phyloP scores from a whole-genome alignment of 495 filamentous ascomycete genomes.

The Penicillium paxilli region DNA sequence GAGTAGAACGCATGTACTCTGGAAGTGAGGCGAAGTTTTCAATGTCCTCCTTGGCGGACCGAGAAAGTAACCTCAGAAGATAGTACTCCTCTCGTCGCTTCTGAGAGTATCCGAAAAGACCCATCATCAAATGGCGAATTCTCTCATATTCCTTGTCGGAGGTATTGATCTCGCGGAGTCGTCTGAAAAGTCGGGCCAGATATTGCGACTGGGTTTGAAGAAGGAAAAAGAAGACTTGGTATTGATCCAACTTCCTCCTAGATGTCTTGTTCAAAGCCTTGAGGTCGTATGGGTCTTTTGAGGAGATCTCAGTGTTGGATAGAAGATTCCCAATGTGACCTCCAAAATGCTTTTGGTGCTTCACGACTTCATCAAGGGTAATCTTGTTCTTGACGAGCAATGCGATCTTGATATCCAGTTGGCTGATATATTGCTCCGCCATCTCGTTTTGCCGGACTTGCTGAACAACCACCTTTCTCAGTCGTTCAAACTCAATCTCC shows the following conservation, averaged over 20 bases:
- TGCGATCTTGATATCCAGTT: constrained; percentile 98
- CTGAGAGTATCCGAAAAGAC: constrained; percentile 94
- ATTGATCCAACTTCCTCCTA: constrained; percentile 89
- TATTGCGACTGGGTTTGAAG: constrained; percentile 97
- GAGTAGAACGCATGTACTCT: constrained; percentile 86
- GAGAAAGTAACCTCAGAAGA: constrained; percentile 81
- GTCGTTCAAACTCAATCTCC: constrained; percentile 91
- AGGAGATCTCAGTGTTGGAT: constrained; percentile 82
- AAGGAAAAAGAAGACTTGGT: constrained; percentile 97
- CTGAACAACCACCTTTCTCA: constrained; percentile 92
- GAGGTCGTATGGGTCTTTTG: constrained; percentile 89
- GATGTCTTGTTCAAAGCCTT: constrained; percentile 98
- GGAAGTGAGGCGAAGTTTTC: constrained; percentile 70
- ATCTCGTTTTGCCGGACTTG: constrained; percentile 96
- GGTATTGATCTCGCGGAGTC: constrained; percentile 78
- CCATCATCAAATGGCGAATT: constrained; percentile 92
- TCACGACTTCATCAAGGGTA: constrained; percentile 95
- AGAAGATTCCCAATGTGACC: constrained; percentile 85
- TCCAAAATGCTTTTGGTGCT: constrained; percentile 94
- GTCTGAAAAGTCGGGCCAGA: constrained; percentile 81
- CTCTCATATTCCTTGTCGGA: constrained; percentile 90
- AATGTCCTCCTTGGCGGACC: constrained; percentile 84
- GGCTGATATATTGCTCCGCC: constrained; percentile 96
- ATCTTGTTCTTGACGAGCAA: constrained; percentile 99
- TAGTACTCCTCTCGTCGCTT: constrained; percentile 97